Base-by-base conservation (phyloP, 192 early-diverging fungal genomes). In the Coemansia sp. region DNA sequence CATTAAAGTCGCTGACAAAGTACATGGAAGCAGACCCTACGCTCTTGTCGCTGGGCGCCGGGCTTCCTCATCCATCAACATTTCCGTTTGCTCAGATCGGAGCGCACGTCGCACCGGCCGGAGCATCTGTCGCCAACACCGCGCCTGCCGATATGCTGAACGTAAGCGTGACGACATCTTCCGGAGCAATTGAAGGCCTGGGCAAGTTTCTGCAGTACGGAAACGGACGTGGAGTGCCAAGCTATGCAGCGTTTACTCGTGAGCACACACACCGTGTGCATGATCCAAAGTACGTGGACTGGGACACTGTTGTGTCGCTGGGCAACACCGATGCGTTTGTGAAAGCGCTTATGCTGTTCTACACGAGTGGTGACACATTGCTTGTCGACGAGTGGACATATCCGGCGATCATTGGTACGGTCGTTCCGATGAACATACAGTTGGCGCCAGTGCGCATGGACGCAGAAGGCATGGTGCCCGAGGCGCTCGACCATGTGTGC, bases 21-120 rank as follows among this genome's bases (percentile, higher is more conserved):
- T 82, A 75, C 64, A 75, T 82, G 79, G 38, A 35, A 2, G 63
- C 61, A 2, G 83, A 75, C 49, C 75, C 84, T 6, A 80, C 71
- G 37, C 83, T 87, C 43, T 65, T 92, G 50, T 88, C 88, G 35
- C 78, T 92, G 1, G 89, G 89, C 10, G 88, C 87, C 2, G 90
- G 90, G 1, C 75, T 87, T 38, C 90, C 89, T 4, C 89, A 90
- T 55, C 77, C 84, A 0, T 64, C 57, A 23, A 86, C 89, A 6
- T 91, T 90, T 57, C 88, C 89, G 9, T 85, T 89, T 57, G 82
- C 68, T 7, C 71, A 74, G 11, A 72, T 92, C 26, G 71, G 58
- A 18, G 69, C 86, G 26, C 78, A 68, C 0, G 75, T 88, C 1
- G 85, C 87, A n/a, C 74, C 71, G 7, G 82, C 85, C 20, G 83